Percentiles rank a stretch among this genome's conserved stretches.
Conservation (phyloP, 2,329 filamentous ascomycete genomes). For the Mariannaea elegans region DNA sequence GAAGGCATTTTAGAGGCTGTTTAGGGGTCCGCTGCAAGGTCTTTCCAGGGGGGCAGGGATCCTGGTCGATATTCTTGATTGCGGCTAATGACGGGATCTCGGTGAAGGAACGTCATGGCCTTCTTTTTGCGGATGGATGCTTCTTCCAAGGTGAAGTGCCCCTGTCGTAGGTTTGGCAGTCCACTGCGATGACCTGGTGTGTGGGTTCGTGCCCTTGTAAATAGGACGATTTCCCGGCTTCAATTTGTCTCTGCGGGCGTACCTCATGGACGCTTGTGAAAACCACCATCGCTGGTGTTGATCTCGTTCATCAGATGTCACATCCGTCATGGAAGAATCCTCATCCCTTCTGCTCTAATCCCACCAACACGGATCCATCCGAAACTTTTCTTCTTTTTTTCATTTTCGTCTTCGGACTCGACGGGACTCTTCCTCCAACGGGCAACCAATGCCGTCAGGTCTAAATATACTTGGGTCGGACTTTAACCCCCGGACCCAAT, state of each 20-base stretch:
- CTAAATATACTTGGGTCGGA: not conserved
- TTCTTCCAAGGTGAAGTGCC: conserved; percentile 6
- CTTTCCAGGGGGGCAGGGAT: not conserved
- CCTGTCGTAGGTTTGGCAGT: not conserved
- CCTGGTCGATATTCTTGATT: conserved; percentile 1
- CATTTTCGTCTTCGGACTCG: not conserved
- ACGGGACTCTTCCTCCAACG: conserved; percentile 13
- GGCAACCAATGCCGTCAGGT: conserved; percentile 10
- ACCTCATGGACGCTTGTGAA: not conserved
- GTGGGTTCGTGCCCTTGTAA: not conserved
- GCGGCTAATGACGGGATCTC: conserved; percentile 42
- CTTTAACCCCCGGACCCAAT: conserved; percentile 13
- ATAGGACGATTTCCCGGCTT: not conserved
- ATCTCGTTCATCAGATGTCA: not conserved
- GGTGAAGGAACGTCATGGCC: conserved; percentile 30
- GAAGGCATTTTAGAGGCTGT: conserved; percentile 4
- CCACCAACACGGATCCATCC: not conserved
- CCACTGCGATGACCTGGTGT: not conserved
- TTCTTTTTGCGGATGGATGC: not conserved
- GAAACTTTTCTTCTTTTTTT: conserved; percentile 8
- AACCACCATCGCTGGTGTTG: not conserved
- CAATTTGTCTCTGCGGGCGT: not conserved
- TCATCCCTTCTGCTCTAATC: not conserved
- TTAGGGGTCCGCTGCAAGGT: not conserved
- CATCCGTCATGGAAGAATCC: not conserved